A percentile compares a stretch with the other conserved stretches of the same genome.
Evolutionary conservation across 345 rosid species (phyloP).

Genomic region (Pugionium dolabratum): DNA sequence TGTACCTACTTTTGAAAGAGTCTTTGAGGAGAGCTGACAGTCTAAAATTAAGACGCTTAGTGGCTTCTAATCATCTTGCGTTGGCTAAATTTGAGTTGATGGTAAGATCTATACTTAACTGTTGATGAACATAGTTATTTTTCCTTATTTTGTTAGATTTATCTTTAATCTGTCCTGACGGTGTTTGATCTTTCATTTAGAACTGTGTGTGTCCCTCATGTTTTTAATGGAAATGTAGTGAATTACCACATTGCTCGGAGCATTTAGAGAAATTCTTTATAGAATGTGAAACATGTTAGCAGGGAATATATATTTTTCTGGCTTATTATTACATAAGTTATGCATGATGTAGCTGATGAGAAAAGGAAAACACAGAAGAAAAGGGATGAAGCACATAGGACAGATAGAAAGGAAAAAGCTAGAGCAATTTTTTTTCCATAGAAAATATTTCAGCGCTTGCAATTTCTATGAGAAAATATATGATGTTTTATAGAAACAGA

Average conservation of each 20-base stretch:
- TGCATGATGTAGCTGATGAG: too few relatives aligned
- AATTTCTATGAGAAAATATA: too few relatives aligned
- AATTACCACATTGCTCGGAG: background rate
- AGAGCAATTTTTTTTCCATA: too few relatives aligned
- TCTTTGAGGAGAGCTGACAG: conserved; percentile 86
- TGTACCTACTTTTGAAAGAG: conserved; percentile 78
- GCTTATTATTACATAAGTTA: too few relatives aligned
- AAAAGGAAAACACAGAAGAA: too few relatives aligned
- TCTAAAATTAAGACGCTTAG: conserved; percentile 71
- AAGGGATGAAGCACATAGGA: too few relatives aligned
- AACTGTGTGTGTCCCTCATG: background rate
- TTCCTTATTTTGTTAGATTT: background rate
- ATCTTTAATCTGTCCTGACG: conserved; percentile 10
- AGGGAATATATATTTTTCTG: background rate
- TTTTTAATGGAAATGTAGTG: conserved; percentile 16
- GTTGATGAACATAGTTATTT: conserved; percentile 21
- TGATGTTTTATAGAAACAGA: too few relatives aligned
- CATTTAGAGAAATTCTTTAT: conserved; percentile 3
- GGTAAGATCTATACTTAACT: conserved; percentile 50
- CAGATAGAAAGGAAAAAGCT: too few relatives aligned
- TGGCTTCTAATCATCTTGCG: conserved; percentile 92
- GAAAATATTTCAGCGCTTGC: too few relatives aligned
- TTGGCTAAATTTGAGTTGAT: conserved; percentile 90
- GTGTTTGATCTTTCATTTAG: conserved; percentile 20
- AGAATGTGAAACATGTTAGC: background rate